Evolutionary conservation across 768 basidiomycete species (phyloP), one percentile per base, ranked within the genome.

Genomic region (Mycena rosella): DNA sequence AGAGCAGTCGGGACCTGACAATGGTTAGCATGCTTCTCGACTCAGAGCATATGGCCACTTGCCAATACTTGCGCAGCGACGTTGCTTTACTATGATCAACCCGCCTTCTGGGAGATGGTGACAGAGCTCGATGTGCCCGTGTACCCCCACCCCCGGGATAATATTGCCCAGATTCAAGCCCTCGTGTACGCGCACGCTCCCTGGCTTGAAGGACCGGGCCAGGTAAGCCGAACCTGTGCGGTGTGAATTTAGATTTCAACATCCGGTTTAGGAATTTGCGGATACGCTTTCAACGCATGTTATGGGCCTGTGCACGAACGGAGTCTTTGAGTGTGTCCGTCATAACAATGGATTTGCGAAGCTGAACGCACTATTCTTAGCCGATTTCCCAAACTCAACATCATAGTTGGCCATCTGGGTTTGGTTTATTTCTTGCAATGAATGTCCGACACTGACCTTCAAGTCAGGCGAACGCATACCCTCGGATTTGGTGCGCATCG

Each of bases 321-420:
- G 80, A 3, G 78, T 84, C 5, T 82, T 83, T 58, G 81, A 83
- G 80, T 82, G 71, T 59, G 73, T 32, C 36, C 5, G 18, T 29
- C n/a, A 22, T n/a, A 34, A 24, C 20, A 29, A 27, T 36, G 3
- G 13, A 20, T 15, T 13, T 24, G 6, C 29, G 10, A 18, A 18
- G 15, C 54, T 49, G 13, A 13, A 30, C n/a, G 1, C 1, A 17
- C 36, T 17, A 2, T 18, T n/a, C n/a, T 27, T 7, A 84, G 83
- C 65, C 82, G 83, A 3, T 84, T 84, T 61, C 83, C 83, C 0
- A 76, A 78, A 17, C 60, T 81, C 30, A 80, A 80, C 40, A 73
- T 83, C 15, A 83, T 84, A 22, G 79, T 84, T 22, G 83, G 82
- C 1, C 83, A 84, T 72, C 66, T 84, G 26, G 82, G 67, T 63